phyloP scores from a whole-genome alignment of 2,329 filamentous ascomycete genomes.

The Magnaporthales sp. region DNA sequence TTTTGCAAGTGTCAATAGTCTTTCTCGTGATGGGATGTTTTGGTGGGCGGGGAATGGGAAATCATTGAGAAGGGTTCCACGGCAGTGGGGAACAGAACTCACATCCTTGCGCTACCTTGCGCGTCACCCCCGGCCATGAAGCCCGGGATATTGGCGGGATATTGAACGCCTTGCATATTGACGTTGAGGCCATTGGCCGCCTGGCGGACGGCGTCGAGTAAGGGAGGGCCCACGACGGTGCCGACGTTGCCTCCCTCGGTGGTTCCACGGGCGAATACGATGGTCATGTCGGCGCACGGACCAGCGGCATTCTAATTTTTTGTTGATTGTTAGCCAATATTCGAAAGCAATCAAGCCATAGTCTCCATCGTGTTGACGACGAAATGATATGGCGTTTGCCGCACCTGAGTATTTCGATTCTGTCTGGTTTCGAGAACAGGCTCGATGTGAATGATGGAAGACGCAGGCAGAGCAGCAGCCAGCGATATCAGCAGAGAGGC shows the following conservation, averaged over 20 bases:
- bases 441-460: neutral
- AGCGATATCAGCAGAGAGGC: neutral
- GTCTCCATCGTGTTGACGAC: too few relatives aligned
- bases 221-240: slow-evolving; percentile 15
- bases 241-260: slow-evolving; percentile 18
- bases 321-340: neutral
- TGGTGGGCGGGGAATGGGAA: neutral
- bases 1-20: neutral
- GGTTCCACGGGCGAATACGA: slow-evolving; percentile 20
- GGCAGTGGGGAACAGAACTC: too few relatives aligned
- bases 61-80: too few relatives aligned
- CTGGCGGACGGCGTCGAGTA: slow-evolving; percentile 13
- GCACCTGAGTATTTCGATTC: neutral
- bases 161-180: slow-evolving; percentile 19
- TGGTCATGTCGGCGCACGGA: slow-evolving; percentile 11
- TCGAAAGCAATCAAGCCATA: neutral
- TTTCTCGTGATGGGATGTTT: too few relatives aligned
- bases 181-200: slow-evolving; percentile 9
- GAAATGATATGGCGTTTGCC: neutral
- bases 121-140: slow-evolving; percentile 17
- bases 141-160: slow-evolving; percentile 13
- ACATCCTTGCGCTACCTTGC: slow-evolving; percentile 10
- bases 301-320: neutral
- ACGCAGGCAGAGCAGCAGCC: neutral
- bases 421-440: neutral